Evolutionary conservation across 345 rosid species (phyloP), one percentile per base, ranked within the genome.

Genomic region (Eucalyptus sp.): DNA sequence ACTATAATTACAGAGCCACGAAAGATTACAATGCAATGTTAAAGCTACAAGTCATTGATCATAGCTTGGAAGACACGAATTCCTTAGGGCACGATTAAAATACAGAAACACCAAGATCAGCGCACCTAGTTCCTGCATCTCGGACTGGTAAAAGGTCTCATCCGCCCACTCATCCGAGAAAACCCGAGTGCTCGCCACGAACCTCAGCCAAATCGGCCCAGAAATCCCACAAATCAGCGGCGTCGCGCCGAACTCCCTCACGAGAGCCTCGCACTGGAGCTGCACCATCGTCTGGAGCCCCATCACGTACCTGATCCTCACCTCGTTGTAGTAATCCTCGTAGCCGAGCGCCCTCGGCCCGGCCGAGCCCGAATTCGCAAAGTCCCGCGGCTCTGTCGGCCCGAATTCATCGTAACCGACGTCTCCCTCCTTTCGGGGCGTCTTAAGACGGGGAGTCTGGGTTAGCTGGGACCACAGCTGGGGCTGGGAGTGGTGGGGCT

Each of bases 241-340:
- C 37, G 93, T 93, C 12, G 91, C 98, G 44, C 92, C 91, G 43
- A 96, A 93, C 88, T 92, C 91, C 48, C 93, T 93, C 43, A 94
- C 97, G 86, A 97, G 90, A 27, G 96, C 95, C 92, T 94, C 97
- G 56, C 97, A 96, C 76, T 97, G 98, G 87, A 89, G 90, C 91
- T 95, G 94, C 89, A 97, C 71, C 95, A 96, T 95, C 92, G 94
- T 87, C 90, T 94, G 93, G 92, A 97, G 44, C 44, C 97, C 96
- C 92, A 93, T 90, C 84, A 95, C 95, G 89, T 96, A 96, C 92
- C 96, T 92, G 76, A 93, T 92, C 93, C 96, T 96, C 29, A 94
- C 91, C 92, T 96, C 98, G 18, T 88, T 87, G 90, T 94, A 95
- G 89, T 92, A 97, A 83, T 94, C 96, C 90, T 95, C 96, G 51